Evolutionary conservation across 345 rosid species (phyloP).

Genomic region (Arabidopsis arenosa): DNA sequence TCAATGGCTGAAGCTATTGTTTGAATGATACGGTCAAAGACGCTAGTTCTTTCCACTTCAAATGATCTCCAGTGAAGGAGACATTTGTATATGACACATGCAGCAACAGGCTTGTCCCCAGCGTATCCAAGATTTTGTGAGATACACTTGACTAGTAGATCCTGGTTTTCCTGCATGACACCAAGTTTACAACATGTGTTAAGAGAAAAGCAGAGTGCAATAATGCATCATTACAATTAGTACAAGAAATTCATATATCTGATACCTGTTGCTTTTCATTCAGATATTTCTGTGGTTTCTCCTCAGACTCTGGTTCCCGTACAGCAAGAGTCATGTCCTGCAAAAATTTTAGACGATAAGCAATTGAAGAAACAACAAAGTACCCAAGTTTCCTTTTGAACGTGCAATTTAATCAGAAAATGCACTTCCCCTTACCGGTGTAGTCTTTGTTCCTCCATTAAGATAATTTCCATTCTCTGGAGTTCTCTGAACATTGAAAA

Average conservation of each 20-base stretch:
- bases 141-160: constrained; percentile 83
- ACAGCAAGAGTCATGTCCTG: constrained; percentile 72
- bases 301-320: constrained; percentile 97
- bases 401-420: background rate
- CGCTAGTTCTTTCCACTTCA: constrained; percentile 93
- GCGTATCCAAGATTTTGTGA: constrained; percentile 93
- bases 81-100: constrained; percentile 90
- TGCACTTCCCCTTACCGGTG: constrained; percentile 55
- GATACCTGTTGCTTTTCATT: constrained; percentile 96
- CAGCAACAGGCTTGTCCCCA: constrained; percentile 91
- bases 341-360: constrained; percentile 30
- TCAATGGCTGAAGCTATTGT: constrained; percentile 90
- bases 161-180: constrained; percentile 86
- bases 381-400: background rate
- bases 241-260: background rate
- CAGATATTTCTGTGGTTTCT: constrained; percentile 92
- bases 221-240: background rate
- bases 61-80: constrained; percentile 99
- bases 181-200: constrained; percentile 27
- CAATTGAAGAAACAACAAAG: constrained; percentile 30
- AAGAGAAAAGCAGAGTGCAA: constrained; percentile 21
- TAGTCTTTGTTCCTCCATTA: constrained; percentile 74
- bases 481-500: constrained; percentile 70
- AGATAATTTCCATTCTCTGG: constrained; percentile 76
- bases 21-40: constrained; percentile 97